A percentile compares a stretch with the other conserved stretches of the same genome.
phyloP scores from a whole-genome alignment of 31 red algal genomes.

The Porphyra umbilicalis region DNA sequence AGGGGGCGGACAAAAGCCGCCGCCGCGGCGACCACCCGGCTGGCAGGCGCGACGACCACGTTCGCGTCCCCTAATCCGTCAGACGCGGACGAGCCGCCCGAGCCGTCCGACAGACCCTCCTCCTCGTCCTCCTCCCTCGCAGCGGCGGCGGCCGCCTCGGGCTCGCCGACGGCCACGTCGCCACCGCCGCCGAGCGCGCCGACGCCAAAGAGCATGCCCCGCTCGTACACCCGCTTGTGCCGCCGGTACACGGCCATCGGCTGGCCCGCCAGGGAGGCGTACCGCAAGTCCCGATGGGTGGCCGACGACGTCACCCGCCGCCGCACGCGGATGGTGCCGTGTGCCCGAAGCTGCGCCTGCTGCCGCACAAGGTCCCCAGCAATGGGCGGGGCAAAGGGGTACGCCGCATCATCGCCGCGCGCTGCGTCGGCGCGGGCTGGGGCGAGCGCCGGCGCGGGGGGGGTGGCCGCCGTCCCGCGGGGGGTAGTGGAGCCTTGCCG shows the following conservation, averaged over 20 bases:
- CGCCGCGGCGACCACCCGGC: not conserved
- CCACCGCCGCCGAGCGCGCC: not conserved
- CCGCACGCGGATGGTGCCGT: not conserved
- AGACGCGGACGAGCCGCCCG: not conserved
- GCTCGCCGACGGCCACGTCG: not conserved
- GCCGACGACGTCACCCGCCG: no score
- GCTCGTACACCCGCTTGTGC: not conserved
- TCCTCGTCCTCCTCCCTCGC: not conserved
- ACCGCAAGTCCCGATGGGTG: not conserved
- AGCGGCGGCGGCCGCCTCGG: not conserved
- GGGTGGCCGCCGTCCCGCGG: not conserved
- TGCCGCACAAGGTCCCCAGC: no score
- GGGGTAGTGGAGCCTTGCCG: not conserved
- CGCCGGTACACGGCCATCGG: not conserved
- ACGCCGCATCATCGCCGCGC: no score
- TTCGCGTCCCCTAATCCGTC: not conserved
- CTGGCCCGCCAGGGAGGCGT: not conserved
- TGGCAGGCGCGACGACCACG: not conserved
- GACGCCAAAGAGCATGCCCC: not conserved
- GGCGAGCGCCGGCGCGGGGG: not conserved
- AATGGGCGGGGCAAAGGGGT: no score
- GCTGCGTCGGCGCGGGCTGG: not conserved
- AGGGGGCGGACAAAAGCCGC: no score
- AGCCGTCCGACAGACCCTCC: not conserved
- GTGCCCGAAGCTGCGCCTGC: no score